Evolutionary conservation across 2,329 filamentous ascomycete genomes (phyloP).

Genomic region (Madurella fahalii): DNA sequence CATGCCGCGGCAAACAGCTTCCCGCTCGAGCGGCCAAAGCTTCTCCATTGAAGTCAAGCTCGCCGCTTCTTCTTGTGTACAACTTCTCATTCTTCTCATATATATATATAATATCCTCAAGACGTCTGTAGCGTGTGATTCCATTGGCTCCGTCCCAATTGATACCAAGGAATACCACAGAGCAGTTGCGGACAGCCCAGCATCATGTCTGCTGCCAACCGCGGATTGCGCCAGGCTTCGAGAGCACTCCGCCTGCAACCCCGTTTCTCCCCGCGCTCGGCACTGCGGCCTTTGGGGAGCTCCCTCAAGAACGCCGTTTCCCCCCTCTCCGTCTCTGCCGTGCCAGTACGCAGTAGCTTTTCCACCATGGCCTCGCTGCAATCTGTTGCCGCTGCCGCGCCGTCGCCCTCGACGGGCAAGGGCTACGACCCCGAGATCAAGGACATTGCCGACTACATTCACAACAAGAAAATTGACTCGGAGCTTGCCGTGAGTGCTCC

Average conservation of each 20-base stretch:
- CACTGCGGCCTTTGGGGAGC: conserved; percentile 35
- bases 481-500: conserved; percentile 74
- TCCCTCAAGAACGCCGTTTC: conserved; percentile 33
- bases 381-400: conserved; percentile 40
- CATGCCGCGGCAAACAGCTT: conserved; percentile 23
- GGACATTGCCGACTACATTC: conserved; percentile 93
- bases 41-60: conserved; percentile 1
- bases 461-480: conserved; percentile 85
- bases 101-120: conserved; percentile 4
- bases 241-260: conserved; percentile 49
- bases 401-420: conserved; percentile 44
- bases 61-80: not conserved
- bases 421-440: conserved; percentile 88
- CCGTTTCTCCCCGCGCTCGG: conserved; percentile 34
- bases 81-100: not conserved
- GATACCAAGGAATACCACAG: conserved; percentile 14
- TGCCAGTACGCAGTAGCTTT: conserved; percentile 35
- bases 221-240: conserved; percentile 51
- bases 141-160: conserved; percentile 21
- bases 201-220: conserved; percentile 51
- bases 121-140: conserved; percentile 3
- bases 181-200: conserved; percentile 7
- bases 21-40: conserved; percentile 19
- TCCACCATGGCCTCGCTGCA: conserved; percentile 46
- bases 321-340: conserved; percentile 27